Percentiles rank a stretch among this genome's conserved stretches.
Evolutionary conservation across 805 yeast species (phyloP).

Genomic region (Ogataea nonfermentans): DNA sequence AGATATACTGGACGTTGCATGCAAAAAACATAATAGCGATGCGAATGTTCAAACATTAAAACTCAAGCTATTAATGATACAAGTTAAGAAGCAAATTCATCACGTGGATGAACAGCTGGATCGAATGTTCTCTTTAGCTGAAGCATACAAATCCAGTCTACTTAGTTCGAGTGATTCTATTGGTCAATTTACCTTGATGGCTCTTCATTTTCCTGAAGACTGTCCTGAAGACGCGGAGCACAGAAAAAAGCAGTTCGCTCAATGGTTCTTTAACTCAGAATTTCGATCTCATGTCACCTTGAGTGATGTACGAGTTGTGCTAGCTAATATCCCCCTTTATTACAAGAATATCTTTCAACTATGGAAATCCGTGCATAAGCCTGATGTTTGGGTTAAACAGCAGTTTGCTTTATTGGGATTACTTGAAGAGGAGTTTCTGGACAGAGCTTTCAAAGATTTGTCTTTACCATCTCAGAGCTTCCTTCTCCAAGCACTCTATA

Average conservation of each 20-base stretch:
- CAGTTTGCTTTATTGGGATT: conserved; percentile 5
- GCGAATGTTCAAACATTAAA: conserved; percentile 4
- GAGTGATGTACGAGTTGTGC: conserved; percentile 1
- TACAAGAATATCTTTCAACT: neutral
- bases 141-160: neutral
- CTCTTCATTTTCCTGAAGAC: neutral
- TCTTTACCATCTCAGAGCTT: neutral
- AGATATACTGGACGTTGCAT: conserved; percentile 1
- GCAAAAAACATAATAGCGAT: neutral
- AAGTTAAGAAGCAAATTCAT: neutral
- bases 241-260: neutral
- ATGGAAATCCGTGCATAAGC: neutral
- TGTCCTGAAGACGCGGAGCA: neutral
- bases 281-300: neutral
- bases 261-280: neutral
- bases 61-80: conserved; percentile 4
- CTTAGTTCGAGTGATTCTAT: neutral
- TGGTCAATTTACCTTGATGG: neutral
- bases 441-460: neutral
- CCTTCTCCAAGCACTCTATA: neutral
- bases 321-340: neutral
- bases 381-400: conserved; percentile 1
- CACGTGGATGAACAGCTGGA: neutral
- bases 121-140: neutral
- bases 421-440: neutral